A percentile compares a stretch with the other conserved stretches of the same genome.
These are phyloP conservation scores for Cryomyces antarcticus DNA, from an alignment of 495 filamentous ascomycete species.

Conservation along the genomic window DNA sequence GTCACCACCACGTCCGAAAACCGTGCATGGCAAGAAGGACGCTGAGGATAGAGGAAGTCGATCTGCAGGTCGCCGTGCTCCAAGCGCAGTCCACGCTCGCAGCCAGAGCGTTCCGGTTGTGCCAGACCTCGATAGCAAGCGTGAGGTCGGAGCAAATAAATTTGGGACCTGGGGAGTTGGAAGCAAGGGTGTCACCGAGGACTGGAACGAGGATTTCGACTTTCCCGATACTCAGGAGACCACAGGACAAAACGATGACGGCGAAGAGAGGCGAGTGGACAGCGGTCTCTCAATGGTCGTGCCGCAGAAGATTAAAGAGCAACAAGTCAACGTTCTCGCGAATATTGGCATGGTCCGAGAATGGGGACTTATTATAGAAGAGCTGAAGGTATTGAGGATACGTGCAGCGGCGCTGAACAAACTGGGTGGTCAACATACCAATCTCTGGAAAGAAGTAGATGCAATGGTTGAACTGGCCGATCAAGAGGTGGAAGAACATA, in stretches of 20 bases:
- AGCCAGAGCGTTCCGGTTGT: constrained; percentile 92
- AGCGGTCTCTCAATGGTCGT: constrained; percentile 21
- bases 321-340: constrained; percentile 21
- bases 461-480: constrained; percentile 25
- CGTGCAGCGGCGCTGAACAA: constrained; percentile 16
- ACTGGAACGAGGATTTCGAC: constrained; percentile 25
- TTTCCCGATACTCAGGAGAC: constrained; percentile 11
- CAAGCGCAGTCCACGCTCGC: constrained; percentile 60
- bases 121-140: constrained; percentile 39
- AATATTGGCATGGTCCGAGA: constrained; percentile 21
- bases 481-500: constrained; percentile 18
- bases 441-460: constrained; percentile 21
- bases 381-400: constrained; percentile 21
- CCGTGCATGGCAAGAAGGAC: constrained; percentile 79
- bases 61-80: constrained; percentile 49
- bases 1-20: constrained; percentile 52
- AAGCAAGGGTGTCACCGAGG: constrained; percentile 41
- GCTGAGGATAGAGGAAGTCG: constrained; percentile 52
- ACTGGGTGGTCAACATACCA: constrained; percentile 10
- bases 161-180: constrained; percentile 80
- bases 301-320: constrained; percentile 19
- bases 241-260: constrained; percentile 1
- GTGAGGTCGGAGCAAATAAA: constrained; percentile 42
- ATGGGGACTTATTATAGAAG: constrained; percentile 22
- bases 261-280: constrained; percentile 12